A percentile compares a stretch with the other conserved stretches of the same genome.
Conservation (phyloP, 176 grass and related monocot genomes). For the Phyllostachys edulis region DNA sequence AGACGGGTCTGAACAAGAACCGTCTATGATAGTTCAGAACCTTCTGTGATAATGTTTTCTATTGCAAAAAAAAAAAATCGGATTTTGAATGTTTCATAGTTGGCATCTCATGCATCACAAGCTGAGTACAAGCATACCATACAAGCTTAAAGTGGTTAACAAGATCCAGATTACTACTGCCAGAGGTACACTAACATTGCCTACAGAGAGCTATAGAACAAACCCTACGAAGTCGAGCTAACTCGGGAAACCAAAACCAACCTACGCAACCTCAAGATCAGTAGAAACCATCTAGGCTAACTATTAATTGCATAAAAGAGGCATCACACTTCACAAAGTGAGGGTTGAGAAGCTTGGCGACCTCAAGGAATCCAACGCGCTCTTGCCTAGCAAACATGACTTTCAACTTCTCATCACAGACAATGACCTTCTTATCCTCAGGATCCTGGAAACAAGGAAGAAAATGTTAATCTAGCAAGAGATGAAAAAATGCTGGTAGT, state of each 20-base stretch:
- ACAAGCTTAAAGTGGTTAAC: neutral
- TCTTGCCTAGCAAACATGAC: conserved; percentile 68
- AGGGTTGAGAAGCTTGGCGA: conserved; percentile 76
- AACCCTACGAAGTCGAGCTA: conserved; percentile 27
- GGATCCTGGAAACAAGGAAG: conserved; percentile 57
- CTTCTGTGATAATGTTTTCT: too few species aligned
- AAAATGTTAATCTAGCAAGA: neutral
- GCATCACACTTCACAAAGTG: conserved; percentile 67
- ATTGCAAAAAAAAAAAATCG: too few species aligned
- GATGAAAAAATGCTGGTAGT: neutral
- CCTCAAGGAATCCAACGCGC: conserved; percentile 87
- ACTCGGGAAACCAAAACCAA: conserved; percentile 32
- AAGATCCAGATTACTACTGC: conserved; percentile 7
- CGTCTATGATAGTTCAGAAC: too few species aligned
- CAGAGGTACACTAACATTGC: conserved; percentile 11
- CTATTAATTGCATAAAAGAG: conserved; percentile 6
- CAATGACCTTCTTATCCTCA: conserved; percentile 65
- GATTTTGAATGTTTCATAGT: too few species aligned
- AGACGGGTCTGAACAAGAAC: too few species aligned
- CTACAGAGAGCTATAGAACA: neutral
- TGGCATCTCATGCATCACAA: too few species aligned
- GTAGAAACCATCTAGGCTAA: conserved; percentile 26
- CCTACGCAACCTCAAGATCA: neutral
- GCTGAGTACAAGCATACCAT: neutral
- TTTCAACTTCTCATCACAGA: conserved; percentile 92